These are phyloP conservation scores for Sicyos edulis DNA, from an alignment of 306 rosid species.

Conservation along the genomic window DNA sequence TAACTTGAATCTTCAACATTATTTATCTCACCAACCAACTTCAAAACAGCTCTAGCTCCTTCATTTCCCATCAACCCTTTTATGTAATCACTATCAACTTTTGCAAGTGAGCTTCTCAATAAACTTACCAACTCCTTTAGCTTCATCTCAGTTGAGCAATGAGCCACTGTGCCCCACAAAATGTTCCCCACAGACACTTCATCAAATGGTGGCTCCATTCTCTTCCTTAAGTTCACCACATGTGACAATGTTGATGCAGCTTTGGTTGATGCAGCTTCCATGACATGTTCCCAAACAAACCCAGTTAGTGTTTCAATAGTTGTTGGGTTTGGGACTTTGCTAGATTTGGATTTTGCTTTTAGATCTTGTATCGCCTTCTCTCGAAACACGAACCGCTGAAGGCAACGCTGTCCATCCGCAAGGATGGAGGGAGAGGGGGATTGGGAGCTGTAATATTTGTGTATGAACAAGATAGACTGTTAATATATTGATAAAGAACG, in stretches of 20 bases:
- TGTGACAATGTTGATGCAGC: not conserved
- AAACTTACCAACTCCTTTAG: not conserved
- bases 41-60: not conserved
- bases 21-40: too few relatives aligned
- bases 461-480: too few relatives aligned
- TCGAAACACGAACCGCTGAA: too few relatives aligned
- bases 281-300: not conserved
- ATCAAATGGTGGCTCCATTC: conserved; percentile 8
- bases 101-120: not conserved
- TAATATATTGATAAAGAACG: too few relatives aligned
- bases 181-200: conserved; percentile 17
- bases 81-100: not conserved
- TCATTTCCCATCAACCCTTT: conserved; percentile 6
- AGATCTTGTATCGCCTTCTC: too few relatives aligned
- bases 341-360: too few relatives aligned
- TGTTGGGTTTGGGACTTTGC: too few relatives aligned
- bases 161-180: not conserved
- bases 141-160: not conserved
- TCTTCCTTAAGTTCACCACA: conserved; percentile 5
- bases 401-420: too few relatives aligned
- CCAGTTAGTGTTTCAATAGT: too few relatives aligned
- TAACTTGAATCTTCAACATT: too few relatives aligned
- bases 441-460: too few relatives aligned
- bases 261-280: not conserved
- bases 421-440: too few relatives aligned